Conservation (phyloP, 371 early-diverging fungal species). For the Mortierella sp. region DNA sequence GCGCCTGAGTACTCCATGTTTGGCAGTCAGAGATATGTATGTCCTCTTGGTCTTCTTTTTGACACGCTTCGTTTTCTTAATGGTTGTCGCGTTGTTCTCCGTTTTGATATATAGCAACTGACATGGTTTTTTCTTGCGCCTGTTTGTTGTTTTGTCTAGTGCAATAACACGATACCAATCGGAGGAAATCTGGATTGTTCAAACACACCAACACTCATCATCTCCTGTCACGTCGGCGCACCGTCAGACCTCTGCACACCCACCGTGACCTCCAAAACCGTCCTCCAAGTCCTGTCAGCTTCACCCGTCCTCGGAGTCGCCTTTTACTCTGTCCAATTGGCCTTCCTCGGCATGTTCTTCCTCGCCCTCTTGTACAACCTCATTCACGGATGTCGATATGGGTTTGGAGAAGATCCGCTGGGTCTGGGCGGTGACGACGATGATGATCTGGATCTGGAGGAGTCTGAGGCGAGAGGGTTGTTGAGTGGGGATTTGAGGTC, state of each 20-base stretch:
- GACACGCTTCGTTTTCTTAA: background rate
- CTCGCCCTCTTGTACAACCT: conserved; percentile 61
- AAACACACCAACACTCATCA: conserved; percentile 59
- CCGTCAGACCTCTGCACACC: conserved; percentile 69
- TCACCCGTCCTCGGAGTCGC: conserved; percentile 66
- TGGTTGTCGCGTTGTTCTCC: too few species aligned
- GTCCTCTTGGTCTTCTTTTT: conserved; percentile 22
- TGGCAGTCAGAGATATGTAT: conserved; percentile 76
- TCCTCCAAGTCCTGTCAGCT: conserved; percentile 61
- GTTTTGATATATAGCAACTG: background rate
- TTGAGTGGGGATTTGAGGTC: conserved; percentile 15
- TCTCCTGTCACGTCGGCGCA: conserved; percentile 66
- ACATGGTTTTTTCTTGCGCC: background rate
- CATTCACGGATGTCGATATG: conserved; percentile 32
- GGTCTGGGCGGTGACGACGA: conserved; percentile 17
- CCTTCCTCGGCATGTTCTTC: conserved; percentile 60
- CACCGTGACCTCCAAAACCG: conserved; percentile 64
- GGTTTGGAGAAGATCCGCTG: conserved; percentile 35
- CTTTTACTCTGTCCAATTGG: conserved; percentile 66
- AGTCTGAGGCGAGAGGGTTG: conserved; percentile 25
- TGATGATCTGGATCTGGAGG: conserved; percentile 24
- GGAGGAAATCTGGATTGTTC: conserved; percentile 61
- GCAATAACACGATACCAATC: conserved; percentile 62
- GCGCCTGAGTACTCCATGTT: conserved; percentile 78
- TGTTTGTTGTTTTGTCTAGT: conserved; percentile 43